Base-by-base conservation (phyloP, 345 rosid species). In the Durio zibethinus region DNA sequence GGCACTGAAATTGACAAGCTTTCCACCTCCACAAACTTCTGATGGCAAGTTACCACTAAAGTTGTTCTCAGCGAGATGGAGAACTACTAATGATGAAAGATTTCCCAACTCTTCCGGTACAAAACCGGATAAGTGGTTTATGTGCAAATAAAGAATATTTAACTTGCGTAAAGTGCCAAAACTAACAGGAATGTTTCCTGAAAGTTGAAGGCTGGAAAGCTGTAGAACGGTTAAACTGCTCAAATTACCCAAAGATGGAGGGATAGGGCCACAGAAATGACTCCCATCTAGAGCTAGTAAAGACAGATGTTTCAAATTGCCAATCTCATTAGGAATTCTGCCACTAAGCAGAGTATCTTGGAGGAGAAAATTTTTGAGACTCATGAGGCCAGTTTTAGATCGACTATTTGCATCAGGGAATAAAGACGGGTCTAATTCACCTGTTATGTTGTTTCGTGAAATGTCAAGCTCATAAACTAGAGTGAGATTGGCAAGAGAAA, bases 41-140 rank as follows among this genome's bases (percentile, higher is more conserved):
- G 61, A 64, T 1, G 85, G 87, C 48, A 85, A 76, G 27, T 67
- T 53, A 16, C 85, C 87, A 21, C 63, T 36, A 59, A 85, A 82
- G 21, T 75, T 72, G 80, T 82, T 82, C 57, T 14, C 76, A 21
- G 73, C 61, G 20, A 82, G 67, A 59, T 80, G 76, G 4, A 82
- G 74, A 27, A 74, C 72, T 14, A 29, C n/a, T 56, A 85, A 56
- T 2, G 78, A 65, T 0, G 87, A 71, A 29, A 75, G 77, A 7
- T 80, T 80, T 42, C 78, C 83, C 6, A 85, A 27, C 18, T 64
- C 83, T 66, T 67, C 43, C 35, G 84, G 87, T 3, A 85, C 71
- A 5, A 23, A 10, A 33, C 84, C 87, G 0, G 84, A 80, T 15
- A 82, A 68, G 0, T 78, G 35, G 72, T 85, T 85, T 0, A 0